Evolutionary conservation across 2,329 filamentous ascomycete genomes (phyloP).

Genomic region (Pestalotiopsis sp.): DNA sequence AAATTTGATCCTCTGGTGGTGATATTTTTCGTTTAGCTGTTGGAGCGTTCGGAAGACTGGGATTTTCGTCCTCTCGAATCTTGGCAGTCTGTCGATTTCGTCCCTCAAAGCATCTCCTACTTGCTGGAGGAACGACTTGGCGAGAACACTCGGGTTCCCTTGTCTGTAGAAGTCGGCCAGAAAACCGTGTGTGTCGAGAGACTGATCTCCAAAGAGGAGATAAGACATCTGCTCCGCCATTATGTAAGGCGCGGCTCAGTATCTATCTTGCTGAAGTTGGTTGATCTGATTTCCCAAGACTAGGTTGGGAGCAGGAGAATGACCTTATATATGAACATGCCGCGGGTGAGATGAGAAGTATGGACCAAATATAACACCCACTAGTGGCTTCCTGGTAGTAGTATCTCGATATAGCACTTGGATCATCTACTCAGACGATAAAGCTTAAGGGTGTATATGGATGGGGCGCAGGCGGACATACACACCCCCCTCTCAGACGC

Average conservation of each 20-base stretch:
- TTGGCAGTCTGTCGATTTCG: conserved; percentile 61
- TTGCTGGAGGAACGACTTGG: conserved; percentile 65
- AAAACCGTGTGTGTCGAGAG: conserved; percentile 67
- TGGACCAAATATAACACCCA: conserved; percentile 29
- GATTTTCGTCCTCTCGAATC: conserved; percentile 58
- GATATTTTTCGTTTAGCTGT: conserved; percentile 68
- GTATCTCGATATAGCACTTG: conserved; percentile 19
- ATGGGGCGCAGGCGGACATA: conserved; percentile 19
- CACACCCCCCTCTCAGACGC: conserved; percentile 24
- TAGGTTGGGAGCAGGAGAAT: conserved; percentile 21
- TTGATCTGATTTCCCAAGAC: conserved; percentile 21
- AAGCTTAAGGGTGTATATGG: conserved; percentile 20
- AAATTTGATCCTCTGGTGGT: conserved; percentile 58
- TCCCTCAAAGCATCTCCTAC: conserved; percentile 59
- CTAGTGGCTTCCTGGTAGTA: conserved; percentile 24
- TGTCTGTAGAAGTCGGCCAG: conserved; percentile 57
- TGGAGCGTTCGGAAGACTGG: conserved; percentile 65
- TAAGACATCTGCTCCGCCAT: conserved; percentile 54
- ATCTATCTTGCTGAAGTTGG: conserved; percentile 16
- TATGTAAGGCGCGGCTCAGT: conserved; percentile 30
- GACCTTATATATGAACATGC: conserved; percentile 27
- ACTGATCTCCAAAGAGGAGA: conserved; percentile 74
- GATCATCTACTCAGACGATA: conserved; percentile 18
- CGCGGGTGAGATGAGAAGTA: conserved; percentile 18
- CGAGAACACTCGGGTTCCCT: conserved; percentile 51